Evolutionary conservation across 805 yeast species (phyloP).

Genomic region (Brettanomyces anomalus): DNA sequence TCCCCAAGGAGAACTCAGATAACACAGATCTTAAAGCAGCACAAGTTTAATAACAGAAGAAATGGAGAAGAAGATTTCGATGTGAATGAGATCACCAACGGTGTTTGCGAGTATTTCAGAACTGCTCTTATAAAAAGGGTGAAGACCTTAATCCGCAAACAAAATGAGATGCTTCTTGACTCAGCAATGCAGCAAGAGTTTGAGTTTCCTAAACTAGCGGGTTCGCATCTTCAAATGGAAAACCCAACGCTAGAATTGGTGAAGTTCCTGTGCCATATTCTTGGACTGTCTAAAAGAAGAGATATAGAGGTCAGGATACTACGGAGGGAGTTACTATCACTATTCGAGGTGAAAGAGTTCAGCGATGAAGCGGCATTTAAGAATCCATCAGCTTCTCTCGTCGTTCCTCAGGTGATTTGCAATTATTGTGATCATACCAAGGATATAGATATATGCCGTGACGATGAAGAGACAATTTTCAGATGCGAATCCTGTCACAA

Average conservation of each 20-base stretch:
- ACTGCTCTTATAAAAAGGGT: conserved; percentile 59
- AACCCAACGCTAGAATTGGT: conserved; percentile 78
- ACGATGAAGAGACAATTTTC: conserved; percentile 44
- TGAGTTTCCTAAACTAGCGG: conserved; percentile 68
- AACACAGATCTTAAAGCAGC: conserved; percentile 40
- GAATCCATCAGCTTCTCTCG: conserved; percentile 67
- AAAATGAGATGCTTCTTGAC: conserved; percentile 63
- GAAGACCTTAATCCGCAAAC: conserved; percentile 54
- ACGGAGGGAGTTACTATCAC: conserved; percentile 60
- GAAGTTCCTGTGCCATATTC: conserved; percentile 64
- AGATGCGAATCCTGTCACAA: conserved; percentile 58
- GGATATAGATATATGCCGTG: conserved; percentile 78
- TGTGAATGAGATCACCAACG: conserved; percentile 23
- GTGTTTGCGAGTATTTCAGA: conserved; percentile 49
- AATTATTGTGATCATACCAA: conserved; percentile 65
- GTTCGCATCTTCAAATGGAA: conserved; percentile 47
- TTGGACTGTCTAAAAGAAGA: conserved; percentile 54
- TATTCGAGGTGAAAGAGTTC: conserved; percentile 81
- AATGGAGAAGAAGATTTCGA: conserved; percentile 9
- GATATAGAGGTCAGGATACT: conserved; percentile 66
- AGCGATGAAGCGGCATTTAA: conserved; percentile 61
- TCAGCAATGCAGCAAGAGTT: conserved; percentile 58
- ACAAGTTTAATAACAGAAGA: conserved; percentile 19
- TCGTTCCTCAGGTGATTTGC: conserved; percentile 64
- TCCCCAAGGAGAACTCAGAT: conserved; percentile 66